Evolutionary conservation across 2,329 filamentous ascomycete species (phyloP).

Genomic region (Clonostachys byssicola): DNA sequence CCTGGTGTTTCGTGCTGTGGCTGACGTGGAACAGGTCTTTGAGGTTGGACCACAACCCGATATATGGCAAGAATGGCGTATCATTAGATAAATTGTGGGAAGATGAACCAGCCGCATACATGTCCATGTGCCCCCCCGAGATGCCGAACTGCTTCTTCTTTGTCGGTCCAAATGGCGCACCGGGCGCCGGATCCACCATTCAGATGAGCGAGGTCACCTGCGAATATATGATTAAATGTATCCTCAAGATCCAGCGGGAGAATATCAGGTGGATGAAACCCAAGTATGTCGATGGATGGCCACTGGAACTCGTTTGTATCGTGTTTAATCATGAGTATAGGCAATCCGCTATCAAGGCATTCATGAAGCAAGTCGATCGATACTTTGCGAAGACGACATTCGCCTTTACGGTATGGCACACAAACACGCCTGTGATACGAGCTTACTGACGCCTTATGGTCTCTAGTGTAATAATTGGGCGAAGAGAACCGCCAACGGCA

Average conservation of each 20-base stretch:
- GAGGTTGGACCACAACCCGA: constrained; percentile 14
- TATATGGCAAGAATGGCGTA: constrained; percentile 39
- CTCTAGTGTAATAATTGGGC: background rate
- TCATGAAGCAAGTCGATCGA: constrained; percentile 37
- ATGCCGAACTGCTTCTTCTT: constrained; percentile 34
- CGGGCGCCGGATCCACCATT: constrained; percentile 40
- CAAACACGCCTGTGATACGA: too few relatives aligned
- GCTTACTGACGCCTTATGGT: too few relatives aligned
- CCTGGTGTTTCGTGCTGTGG: constrained; percentile 21
- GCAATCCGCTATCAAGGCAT: constrained; percentile 24
- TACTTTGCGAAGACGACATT: constrained; percentile 47
- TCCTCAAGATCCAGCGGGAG: constrained; percentile 38
- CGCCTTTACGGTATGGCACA: background rate
- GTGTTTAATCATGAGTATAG: too few relatives aligned
- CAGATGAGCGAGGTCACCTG: constrained; percentile 47
- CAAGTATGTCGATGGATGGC: constrained; percentile 14
- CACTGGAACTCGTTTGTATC: too few relatives aligned
- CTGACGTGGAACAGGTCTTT: background rate
- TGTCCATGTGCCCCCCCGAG: constrained; percentile 42
- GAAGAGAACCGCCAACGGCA: background rate
- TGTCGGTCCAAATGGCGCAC: constrained; percentile 29
- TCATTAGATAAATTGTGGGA: constrained; percentile 39
- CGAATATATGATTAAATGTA: constrained; percentile 41
- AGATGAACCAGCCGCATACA: constrained; percentile 37
- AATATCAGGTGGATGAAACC: constrained; percentile 31